Evolutionary conservation across 2,329 filamentous ascomycete species (phyloP).

Genomic region (Passalora sequoiae): DNA sequence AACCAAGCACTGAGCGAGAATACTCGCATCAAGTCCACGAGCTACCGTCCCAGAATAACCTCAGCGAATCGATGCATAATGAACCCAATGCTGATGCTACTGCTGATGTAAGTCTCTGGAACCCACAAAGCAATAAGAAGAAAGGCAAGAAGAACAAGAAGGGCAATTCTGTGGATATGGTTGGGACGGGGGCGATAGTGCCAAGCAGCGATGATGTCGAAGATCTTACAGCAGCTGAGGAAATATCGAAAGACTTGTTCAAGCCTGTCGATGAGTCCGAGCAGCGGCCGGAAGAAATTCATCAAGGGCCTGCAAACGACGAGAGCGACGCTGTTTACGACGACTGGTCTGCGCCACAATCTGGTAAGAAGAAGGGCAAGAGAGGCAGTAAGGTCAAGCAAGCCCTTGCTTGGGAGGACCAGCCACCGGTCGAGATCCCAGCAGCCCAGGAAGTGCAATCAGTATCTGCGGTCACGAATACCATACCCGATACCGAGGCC

Average conservation of each 20-base stretch:
- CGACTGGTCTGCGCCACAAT: not conserved
- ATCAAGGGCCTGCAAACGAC: not conserved
- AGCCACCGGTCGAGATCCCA: not conserved
- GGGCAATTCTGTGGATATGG: too few relatives aligned
- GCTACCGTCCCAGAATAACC: too few relatives aligned
- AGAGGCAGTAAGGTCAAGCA: constrained; percentile 21
- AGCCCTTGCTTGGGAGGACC: constrained; percentile 6
- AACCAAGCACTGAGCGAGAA: too few relatives aligned
- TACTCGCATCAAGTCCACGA: too few relatives aligned
- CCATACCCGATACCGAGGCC: not conserved
- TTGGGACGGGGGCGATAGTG: too few relatives aligned
- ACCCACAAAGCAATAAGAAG: constrained; percentile 11
- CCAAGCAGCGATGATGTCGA: too few relatives aligned
- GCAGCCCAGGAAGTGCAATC: not conserved
- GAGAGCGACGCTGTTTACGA: not conserved
- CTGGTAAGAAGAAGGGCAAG: constrained; percentile 30
- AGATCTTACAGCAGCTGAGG: not conserved
- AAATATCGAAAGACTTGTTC: not conserved
- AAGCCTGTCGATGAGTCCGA: not conserved
- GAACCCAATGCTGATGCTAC: too few relatives aligned
- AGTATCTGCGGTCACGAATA: too few relatives aligned
- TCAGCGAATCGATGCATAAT: too few relatives aligned
- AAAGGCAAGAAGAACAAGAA: constrained; percentile 17
- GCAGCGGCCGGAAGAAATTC: not conserved
- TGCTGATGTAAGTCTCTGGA: too few relatives aligned